Base-by-base conservation (phyloP, 2,329 filamentous ascomycete species). In the Neonectria magnoliae region DNA sequence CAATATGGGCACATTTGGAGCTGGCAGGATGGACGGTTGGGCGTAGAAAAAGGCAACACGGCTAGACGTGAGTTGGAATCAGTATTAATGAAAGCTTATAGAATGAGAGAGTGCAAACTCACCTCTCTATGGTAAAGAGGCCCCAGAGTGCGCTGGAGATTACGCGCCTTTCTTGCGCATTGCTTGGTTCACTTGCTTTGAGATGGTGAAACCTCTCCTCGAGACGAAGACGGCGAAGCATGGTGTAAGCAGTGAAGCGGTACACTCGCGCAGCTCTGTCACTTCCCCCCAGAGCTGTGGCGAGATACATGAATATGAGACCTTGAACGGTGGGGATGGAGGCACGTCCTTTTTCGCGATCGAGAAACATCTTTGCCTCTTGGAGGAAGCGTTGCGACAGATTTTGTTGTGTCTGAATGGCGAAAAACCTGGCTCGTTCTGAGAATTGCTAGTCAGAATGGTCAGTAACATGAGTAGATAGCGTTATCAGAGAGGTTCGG, bases 211-310 rank as follows among this genome's bases (percentile, higher is more conserved):
- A 56, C 22, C 25, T 27, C 22, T 44, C 16, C 27, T 56, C 53
- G 20, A 56, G 33, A 8, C 41, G 25, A 9, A 56, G 36, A 11
- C 53, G 33, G 8, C 41, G 38, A 8, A 56, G 22, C 38, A 56
- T 31, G 1, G 25, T 18, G 10, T 45, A 29, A 11, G 53, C 53
- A 9, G 53, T 56, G 16, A 56, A 56, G 36, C 53, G 53, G 27
- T 56, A 56, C 38, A 56, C 36, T 14, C 53, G 53, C 25, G 53
- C 53, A 20, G 38, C 16, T 31, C 53, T 27, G 6, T 56, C 53
- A 6, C 13, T n/a, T 18, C 53, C 53, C 18, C 25, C 38, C 18
- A 29, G 18, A 16, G 53, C 38, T 20, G 27, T 56, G 36, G 53
- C 36, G 8, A 56, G 53, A 27, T 56, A 56, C 38, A 56, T 56